These are phyloP conservation scores for Closterium sp. DNA, from an alignment of 139 green algal genomes.

Conservation along the genomic window DNA sequence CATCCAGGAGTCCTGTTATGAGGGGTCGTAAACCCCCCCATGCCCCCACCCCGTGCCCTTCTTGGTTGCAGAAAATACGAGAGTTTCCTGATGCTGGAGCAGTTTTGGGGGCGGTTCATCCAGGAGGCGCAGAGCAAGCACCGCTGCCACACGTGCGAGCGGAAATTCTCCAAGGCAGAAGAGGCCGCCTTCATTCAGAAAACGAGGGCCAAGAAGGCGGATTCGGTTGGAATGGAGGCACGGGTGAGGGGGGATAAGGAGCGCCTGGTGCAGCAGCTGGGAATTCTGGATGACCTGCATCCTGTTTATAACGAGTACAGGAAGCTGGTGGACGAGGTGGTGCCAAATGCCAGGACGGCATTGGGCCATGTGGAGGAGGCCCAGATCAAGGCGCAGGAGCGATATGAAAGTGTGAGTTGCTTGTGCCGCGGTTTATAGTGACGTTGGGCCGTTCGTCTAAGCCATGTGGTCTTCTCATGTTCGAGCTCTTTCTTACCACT, in stretches of 20 bases:
- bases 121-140: not conserved
- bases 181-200: not conserved
- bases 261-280: conserved; percentile 22
- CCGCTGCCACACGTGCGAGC: not conserved
- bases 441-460: not conserved
- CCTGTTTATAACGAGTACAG: conserved; percentile 27
- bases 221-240: not conserved
- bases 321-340: conserved; percentile 9
- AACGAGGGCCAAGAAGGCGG: not conserved
- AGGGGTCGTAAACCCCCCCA: too few relatives aligned
- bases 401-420: conserved; percentile 14
- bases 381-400: not conserved
- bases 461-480: not conserved
- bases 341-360: not conserved
- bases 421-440: too few relatives aligned
- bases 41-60: too few relatives aligned
- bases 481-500: not conserved
- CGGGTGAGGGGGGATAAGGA: conserved; percentile 50
- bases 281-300: conserved; percentile 42
- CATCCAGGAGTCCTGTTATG: too few relatives aligned
- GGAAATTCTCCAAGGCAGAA: not conserved
- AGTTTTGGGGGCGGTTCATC: not conserved
- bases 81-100: not conserved
- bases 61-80: too few relatives aligned
- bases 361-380: not conserved